Evolutionary conservation across 306 rosid species (phyloP).

Genomic region (Sechiopsis laciniata): DNA sequence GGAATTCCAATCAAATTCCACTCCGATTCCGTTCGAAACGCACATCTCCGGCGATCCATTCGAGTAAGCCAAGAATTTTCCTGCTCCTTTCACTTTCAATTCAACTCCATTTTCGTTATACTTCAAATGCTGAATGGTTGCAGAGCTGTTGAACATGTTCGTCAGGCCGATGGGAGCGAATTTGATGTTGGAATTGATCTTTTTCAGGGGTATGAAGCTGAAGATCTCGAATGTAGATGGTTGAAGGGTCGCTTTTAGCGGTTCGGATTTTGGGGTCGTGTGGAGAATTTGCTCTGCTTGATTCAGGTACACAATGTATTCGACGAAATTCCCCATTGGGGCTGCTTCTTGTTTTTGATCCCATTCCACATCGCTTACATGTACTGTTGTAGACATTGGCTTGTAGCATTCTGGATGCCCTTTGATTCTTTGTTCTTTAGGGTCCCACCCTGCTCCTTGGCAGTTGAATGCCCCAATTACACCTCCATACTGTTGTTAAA

Average conservation of each 20-base stretch:
- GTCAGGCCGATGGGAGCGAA: slow-evolving; percentile 74
- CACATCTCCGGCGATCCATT: slow-evolving; percentile 50
- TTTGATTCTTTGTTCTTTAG: slow-evolving; percentile 44
- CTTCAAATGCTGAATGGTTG: slow-evolving; percentile 51
- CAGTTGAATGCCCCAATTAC: slow-evolving; percentile 88
- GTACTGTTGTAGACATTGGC: slow-evolving; percentile 44
- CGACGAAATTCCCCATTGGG: slow-evolving; percentile 48
- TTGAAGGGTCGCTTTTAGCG: slow-evolving; percentile 39
- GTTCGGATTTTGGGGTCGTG: slow-evolving; percentile 41
- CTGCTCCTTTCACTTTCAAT: slow-evolving; percentile 66
- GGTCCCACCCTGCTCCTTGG: slow-evolving; percentile 94
- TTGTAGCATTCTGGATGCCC: slow-evolving; percentile 64
- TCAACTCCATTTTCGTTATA: slow-evolving; percentile 27
- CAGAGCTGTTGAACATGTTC: slow-evolving; percentile 64
- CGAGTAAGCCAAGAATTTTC: slow-evolving; percentile 65
- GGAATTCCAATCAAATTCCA: slow-evolving; percentile 44
- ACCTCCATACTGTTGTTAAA: slow-evolving; percentile 51
- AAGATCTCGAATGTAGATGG: slow-evolving; percentile 66
- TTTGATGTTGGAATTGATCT: slow-evolving; percentile 34
- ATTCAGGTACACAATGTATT: slow-evolving; percentile 48
- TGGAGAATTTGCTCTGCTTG: slow-evolving; percentile 40
- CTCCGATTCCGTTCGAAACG: slow-evolving; percentile 41
- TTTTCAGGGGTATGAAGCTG: slow-evolving; percentile 48
- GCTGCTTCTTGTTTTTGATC: slow-evolving; percentile 55
- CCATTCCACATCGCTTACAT: slow-evolving; percentile 76